phyloP scores from a whole-genome alignment of 306 rosid species.

The Fagus sylvatica region DNA sequence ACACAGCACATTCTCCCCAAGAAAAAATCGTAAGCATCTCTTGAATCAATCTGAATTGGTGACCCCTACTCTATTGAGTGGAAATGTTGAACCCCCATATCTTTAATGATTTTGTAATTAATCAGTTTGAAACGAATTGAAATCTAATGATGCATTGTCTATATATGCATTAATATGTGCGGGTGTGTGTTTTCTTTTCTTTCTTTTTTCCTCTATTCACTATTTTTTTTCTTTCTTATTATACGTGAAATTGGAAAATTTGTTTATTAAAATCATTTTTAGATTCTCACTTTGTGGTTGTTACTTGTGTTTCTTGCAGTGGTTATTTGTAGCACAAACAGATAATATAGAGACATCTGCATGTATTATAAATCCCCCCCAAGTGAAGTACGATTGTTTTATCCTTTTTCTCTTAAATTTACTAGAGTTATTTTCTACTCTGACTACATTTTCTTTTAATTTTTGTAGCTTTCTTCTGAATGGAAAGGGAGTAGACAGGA shows the following conservation, averaged over 20 bases:
- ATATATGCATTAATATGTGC: no score
- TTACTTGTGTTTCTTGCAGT: constrained; percentile 43
- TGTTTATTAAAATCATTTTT: constrained; percentile 1
- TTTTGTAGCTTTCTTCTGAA: constrained; percentile 82
- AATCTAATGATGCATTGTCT: neutral
- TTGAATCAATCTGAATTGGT: constrained; percentile 20
- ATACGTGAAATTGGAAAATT: neutral
- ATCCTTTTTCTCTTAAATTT: constrained; percentile 5
- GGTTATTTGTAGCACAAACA: constrained; percentile 71
- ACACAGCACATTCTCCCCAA: constrained; percentile 22
- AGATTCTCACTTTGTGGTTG: neutral
- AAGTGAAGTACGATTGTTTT: constrained; percentile 66
- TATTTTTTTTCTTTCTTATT: neutral
- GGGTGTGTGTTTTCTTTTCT: neutral
- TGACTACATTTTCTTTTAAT: constrained; percentile 30
- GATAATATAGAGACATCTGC: constrained; percentile 79
- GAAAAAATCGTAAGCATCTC: constrained; percentile 77
- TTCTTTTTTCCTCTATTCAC: constrained; percentile 9
- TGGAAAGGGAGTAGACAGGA: constrained; percentile 67
- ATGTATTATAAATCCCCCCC: constrained; percentile 84
- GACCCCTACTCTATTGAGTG: neutral
- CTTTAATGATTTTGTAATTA: constrained; percentile 4
- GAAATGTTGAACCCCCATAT: constrained; percentile 1
- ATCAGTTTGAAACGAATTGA: neutral
- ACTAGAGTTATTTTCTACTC: constrained; percentile 20